Percentiles rank a stretch among this genome's conserved stretches.
These are phyloP conservation scores for Colletotrichum sp. DNA, from an alignment of 2,329 filamentous ascomycete genomes.

Conservation along the genomic window DNA sequence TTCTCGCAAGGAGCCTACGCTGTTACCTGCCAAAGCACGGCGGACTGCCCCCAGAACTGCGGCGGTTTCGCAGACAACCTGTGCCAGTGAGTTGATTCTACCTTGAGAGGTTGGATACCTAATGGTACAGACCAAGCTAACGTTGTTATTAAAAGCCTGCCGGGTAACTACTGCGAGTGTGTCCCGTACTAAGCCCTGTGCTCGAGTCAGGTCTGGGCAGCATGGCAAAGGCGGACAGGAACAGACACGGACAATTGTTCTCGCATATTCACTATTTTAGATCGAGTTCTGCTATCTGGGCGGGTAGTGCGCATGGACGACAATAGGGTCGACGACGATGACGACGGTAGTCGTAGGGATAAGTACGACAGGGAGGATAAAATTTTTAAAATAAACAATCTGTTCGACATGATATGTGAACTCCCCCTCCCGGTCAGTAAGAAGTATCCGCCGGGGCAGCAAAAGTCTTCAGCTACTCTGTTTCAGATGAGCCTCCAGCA, in stretches of 20 bases:
- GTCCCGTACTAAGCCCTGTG: not conserved
- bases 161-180: not conserved
- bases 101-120: not conserved
- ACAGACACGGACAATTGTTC: not conserved
- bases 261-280: not conserved
- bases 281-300: not conserved
- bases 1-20: not conserved
- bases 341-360: not conserved
- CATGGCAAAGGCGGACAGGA: not conserved
- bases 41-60: not conserved
- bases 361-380: not conserved
- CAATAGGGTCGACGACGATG: not conserved
- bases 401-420: not conserved
- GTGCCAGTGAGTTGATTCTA: not conserved
- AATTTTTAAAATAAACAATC: not conserved
- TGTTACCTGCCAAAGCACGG: not conserved
- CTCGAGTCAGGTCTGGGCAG: not conserved
- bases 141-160: not conserved
- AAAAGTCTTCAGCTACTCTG: not conserved
- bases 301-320: not conserved
- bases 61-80: not conserved
- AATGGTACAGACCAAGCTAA: not conserved
- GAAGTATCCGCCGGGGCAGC: not conserved
- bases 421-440: too few relatives aligned
- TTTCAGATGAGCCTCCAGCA: not conserved